Percentiles rank a stretch among this genome's conserved stretches.
Evolutionary conservation across 2,329 filamentous ascomycete genomes (phyloP).

Genomic region (Epichloe aotearoae): DNA sequence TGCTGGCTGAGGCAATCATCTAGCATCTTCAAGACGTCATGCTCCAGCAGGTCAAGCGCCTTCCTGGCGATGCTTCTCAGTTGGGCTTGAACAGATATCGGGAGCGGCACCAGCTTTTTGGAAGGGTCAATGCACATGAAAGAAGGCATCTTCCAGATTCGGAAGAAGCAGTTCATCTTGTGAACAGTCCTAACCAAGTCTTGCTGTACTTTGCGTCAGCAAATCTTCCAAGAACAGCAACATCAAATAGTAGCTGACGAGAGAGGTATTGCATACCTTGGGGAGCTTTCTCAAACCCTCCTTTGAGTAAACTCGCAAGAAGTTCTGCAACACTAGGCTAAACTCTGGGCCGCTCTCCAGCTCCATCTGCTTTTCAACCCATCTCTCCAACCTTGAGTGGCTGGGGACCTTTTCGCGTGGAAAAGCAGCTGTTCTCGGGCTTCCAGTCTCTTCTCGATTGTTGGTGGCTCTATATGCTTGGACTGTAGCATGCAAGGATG

Average conservation of each 20-base stretch:
- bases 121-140: conserved; percentile 28
- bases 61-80: conserved; percentile 26
- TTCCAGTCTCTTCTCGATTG: conserved; percentile 16
- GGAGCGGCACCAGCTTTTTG: conserved; percentile 25
- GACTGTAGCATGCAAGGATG: conserved; percentile 25
- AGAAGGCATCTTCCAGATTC: conserved; percentile 30
- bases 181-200: conserved; percentile 30
- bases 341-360: conserved; percentile 21
- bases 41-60: conserved; percentile 23
- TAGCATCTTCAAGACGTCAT: conserved; percentile 26
- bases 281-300: conserved; percentile 22
- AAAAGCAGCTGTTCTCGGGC: conserved; percentile 23
- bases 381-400: conserved; percentile 20
- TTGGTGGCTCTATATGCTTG: conserved; percentile 24
- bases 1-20: conserved; percentile 26
- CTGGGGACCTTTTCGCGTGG: conserved; percentile 24
- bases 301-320: conserved; percentile 23
- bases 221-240: background rate
- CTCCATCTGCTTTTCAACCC: conserved; percentile 26
- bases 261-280: conserved; percentile 19
- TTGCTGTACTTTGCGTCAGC: conserved; percentile 20
- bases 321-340: conserved; percentile 21
- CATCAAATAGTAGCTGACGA: background rate
- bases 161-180: conserved; percentile 35
- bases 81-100: conserved; percentile 27